These are phyloP conservation scores for Coemansia sp. DNA, from an alignment of 192 early-diverging fungal species.

Conservation along the genomic window DNA sequence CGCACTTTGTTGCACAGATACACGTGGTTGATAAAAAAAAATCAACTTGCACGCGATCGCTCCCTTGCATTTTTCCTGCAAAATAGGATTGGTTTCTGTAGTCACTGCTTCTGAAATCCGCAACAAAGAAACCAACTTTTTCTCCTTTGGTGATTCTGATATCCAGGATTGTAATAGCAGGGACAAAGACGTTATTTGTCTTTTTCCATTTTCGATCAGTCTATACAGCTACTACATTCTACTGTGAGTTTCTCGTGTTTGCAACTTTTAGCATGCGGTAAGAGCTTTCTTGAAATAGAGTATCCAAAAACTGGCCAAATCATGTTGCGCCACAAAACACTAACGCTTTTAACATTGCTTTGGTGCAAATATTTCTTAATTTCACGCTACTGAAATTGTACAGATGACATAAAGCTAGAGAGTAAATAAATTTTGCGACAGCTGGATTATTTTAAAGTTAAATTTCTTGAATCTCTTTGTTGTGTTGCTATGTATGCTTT, in stretches of 20 bases:
- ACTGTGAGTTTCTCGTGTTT: neutral
- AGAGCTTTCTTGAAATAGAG: neutral
- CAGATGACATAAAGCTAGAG: neutral
- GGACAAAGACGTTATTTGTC: neutral
- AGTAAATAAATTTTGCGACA: neutral
- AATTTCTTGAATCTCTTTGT: neutral
- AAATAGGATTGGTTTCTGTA: neutral
- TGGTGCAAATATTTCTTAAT: neutral
- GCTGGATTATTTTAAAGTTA: no score
- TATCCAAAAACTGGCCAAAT: neutral
- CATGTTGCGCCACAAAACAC: neutral
- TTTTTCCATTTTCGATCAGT: neutral
- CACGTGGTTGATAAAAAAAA: neutral
- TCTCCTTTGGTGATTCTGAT: neutral
- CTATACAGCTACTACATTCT: neutral
- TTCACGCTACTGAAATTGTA: neutral
- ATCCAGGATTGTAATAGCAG: neutral
- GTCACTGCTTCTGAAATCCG: neutral
- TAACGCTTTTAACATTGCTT: no score
- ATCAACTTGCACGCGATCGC: neutral
- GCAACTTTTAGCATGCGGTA: neutral
- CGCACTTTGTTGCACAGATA: neutral
- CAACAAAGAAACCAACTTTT: neutral
- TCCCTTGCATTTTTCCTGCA: neutral
- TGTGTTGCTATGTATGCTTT: neutral